Evolutionary conservation across 345 rosid genomes (phyloP), one percentile per base, ranked within the genome.

Genomic region (Mercurialis annua): DNA sequence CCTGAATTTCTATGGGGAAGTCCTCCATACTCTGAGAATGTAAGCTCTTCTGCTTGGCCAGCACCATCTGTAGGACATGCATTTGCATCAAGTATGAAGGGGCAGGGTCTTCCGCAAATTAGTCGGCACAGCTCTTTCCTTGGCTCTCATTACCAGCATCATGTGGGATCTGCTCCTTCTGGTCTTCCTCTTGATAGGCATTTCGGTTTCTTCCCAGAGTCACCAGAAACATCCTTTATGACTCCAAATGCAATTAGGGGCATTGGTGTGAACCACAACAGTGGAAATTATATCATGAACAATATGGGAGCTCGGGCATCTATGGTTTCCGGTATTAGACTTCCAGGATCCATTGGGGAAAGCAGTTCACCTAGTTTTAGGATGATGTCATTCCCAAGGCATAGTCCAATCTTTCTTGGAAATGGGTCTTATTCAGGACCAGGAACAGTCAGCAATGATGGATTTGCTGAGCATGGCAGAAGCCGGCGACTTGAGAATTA

Each of bases 1-100:
- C 83, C 95, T 53, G 90, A 92, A 74, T 92, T 90, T 77, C 98
- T 92, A 24, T 92, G 96, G 98, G 96, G 98, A 70, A 87, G 94
- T 75, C 87, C 88, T 70, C 67, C 88, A 21, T 84, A 81, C 71
- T 71, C 90, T 3, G 90, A 86, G 62, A 81, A 51, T 68, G 55
- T 77, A 48, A 85, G 80, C 64, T 79, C 94, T 56, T 76, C 89
- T 23, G 81, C 85, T 53, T 82, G 98, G 98, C 80, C 87, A 51
- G 64, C 82, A 24, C 78, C 95, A 23, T 80, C 92, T 12, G 16
- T 79, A 42, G 88, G 84, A 36, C 89, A 64, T 80, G 83, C 83
- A 31, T 86, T 84, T 71, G 72, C 82, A 72, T 83, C 92, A 60
- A 74, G 74, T 9, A 84, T 79, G 43, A 76, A 69, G 46, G 80